Evolutionary conservation across 2,329 filamentous ascomycete species (phyloP), one percentile per base, ranked within the genome.

Genomic region (Lithohypha guttulata): DNA sequence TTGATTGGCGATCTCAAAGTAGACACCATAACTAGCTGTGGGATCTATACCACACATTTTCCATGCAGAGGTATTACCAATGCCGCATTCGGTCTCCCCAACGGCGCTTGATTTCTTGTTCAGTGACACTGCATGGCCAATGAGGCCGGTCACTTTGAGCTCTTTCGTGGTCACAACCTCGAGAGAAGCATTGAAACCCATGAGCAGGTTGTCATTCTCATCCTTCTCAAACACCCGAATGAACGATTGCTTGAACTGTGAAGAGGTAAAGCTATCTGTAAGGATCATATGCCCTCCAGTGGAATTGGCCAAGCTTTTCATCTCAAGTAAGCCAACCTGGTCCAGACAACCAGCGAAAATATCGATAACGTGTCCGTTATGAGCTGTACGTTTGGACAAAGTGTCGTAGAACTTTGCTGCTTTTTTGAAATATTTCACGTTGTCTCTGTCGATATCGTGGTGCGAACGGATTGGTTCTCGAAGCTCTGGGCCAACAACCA

Each of bases 371-470:
- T 98, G 91, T 15, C 91, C 89, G 54, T 98, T 98, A 61, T 96
- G 87, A 10, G 91, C 84, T 14, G 86, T 85, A 44, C 91, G 77
- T 65, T 96, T 96, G 4, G 91, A 87, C 29, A 98, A 73, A 48
- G 77, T 82, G 47, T 98, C 91, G 59, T 96, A 98, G 62, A 95
- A 96, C 79, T 96, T 98, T 35, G 95, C 65, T 15, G 91, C 91
- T 66, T 98, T 98, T 72, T 98, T 98, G 68, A 93, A 96, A 65
- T 96, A 95, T 63, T 98, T 98, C 66, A 94, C 93, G 59, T 95
- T 95, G 62, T 98, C 91, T 42, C 87, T 79, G 59, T 98, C 91
- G 61, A 98, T 98, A 55, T 98, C 91, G 63, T 98, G 91, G 64
- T 98, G 91, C 28, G 89, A 96, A 56, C 91, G 81, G 50, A 98